Percentiles rank a stretch among this genome's conserved stretches.
Conservation (phyloP, 305 asterid species). For the Rubia peregrina region DNA sequence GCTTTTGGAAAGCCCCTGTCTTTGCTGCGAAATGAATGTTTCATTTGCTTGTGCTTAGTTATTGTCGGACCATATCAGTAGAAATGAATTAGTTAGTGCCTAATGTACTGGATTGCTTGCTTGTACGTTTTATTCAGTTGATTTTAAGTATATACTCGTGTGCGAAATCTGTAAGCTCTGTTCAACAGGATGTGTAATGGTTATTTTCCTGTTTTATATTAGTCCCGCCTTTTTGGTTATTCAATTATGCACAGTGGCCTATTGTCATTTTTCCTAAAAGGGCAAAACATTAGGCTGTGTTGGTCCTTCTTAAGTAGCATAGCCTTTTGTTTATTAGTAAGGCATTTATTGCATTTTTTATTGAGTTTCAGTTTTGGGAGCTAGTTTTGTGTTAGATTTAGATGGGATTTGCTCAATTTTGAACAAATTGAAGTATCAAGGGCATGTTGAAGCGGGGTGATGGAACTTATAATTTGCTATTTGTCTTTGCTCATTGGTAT, state of each 20-base stretch:
- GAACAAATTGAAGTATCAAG: background rate
- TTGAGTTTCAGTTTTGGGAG: background rate
- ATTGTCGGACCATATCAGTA: background rate
- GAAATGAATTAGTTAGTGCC: background rate
- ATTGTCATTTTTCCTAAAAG: background rate
- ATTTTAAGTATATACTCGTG: background rate
- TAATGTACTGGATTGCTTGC: background rate
- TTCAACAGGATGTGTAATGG: background rate
- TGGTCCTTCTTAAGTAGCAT: background rate
- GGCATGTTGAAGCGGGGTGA: background rate
- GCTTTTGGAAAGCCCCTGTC: background rate
- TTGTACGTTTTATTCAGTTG: background rate
- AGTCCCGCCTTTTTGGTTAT: background rate
- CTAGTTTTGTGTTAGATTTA: background rate
- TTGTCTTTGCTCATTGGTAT: background rate
- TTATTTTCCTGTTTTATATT: background rate
- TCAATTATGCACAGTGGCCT: background rate
- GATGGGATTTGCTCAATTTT: background rate
- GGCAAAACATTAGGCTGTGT: background rate
- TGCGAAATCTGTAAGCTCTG: background rate
- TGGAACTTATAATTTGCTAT: background rate
- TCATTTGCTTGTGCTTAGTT: background rate
- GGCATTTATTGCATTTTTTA: background rate
- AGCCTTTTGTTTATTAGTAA: background rate
- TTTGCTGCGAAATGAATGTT: background rate